Base-by-base conservation (phyloP, 805 yeast genomes). In the Lipomyces yamanashiensis region DNA sequence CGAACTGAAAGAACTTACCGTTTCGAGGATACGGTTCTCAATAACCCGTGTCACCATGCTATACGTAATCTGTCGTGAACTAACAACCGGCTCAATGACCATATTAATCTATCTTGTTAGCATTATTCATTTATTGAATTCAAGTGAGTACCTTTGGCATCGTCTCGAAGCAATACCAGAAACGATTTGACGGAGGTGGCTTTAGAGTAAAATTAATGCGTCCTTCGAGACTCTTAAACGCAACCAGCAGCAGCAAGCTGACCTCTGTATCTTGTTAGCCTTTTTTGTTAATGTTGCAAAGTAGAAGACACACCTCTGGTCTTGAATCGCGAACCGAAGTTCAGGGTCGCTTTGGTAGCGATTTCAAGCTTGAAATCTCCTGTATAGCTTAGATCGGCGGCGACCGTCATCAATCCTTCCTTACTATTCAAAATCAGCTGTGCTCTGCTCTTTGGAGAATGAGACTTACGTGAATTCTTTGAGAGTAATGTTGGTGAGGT, bases 81-180 rank as follows among this genome's bases (percentile, higher is more conserved):
- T 89, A 10, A 93, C 90, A n/a, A 90, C 84, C 0, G 99, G 99
- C 74, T 92, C 98, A 55, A 92, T 87, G n/a, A 45, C 62, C 64
- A 65, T 57, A 23, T 54, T 33, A 10, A 65, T 54, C 61, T 62
- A 39, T n/a, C 17, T 12, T 13, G 34, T 52, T 15, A 48, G 52
- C 21, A 12, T 7, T 6, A 15, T n/a, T 17, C 10, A 7, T 28
- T 37, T 15, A 3, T n/a, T 21, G 9, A 2, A 12, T 17, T 2
- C 40, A 40, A 23, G 39, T 51, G 40, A 21, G 39, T 19, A 58
- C 66, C 53, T 65, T 55, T 0, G 99, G 99, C 82, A 87, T 90
- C 10, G 82, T 76, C 66, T 85, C 89, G 74, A 92, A 95, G 1
- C 90, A 84, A 73, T 91, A 95, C 99, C 99, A 95, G 0, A 95